Evolutionary conservation across 2,329 filamentous ascomycete species (phyloP), one percentile per base, ranked within the genome.

Genomic region (Gremmenia infestans): DNA sequence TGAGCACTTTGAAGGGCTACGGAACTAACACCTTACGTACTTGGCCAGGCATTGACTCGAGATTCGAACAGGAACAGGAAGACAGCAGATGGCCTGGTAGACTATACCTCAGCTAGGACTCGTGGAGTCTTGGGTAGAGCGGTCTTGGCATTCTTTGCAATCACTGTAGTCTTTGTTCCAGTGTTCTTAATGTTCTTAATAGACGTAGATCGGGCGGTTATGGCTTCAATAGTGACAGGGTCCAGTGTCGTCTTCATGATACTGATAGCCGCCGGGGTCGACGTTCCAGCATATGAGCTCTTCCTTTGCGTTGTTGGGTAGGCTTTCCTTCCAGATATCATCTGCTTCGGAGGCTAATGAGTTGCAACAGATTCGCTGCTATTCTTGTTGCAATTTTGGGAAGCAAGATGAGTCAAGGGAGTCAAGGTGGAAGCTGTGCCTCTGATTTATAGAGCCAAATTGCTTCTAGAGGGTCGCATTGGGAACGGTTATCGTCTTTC

Each of bases 131-230:
- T 50, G 1, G 35, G 50, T 5, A 55, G 46, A 36, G 6, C 51
- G 3, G 40, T 51, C 25, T 36, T 48, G 5, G 53, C 45, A 28
- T 45, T 28, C 2, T 14, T 61, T 1, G 43, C 40, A 8, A 35
- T 50, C 2, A 23, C 32, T 7, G 39, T 50, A 17, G 53, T 61
- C 4, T 52, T 63, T 8, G 46, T 52, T 1, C 61, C 61, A 0
- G 50, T 63, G 19, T 54, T 60, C 25, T 9, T 63, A 15, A 40
- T 63, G 28, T 60, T 53, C 36, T 39, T 63, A 2, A 17, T 19
- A 2, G 12, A 47, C 22, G 14, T 63, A 23, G 39, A 35, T 22
- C 47, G 35, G 11, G 54, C 14, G 0, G 15, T 42, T 7, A 58
- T 53, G 57, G 50, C 59, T 8, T 50, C 23, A 11, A 48, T 59